Evolutionary conservation across 768 basidiomycete species (phyloP).

Genomic region (Gloeopeniophorella convolvens): DNA sequence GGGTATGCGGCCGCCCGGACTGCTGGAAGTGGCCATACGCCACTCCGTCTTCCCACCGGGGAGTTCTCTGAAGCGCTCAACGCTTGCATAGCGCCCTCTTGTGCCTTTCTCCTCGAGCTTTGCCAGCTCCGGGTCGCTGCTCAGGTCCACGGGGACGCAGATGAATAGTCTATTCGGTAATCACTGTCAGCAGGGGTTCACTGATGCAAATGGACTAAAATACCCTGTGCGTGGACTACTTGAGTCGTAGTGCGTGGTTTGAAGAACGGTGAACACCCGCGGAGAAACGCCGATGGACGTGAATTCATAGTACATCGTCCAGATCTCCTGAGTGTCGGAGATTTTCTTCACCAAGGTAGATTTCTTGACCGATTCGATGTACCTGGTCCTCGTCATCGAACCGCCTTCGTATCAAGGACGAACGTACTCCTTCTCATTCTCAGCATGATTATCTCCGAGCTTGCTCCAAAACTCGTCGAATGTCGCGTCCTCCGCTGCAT

Average conservation of each 20-base stretch:
- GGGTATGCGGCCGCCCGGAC: constrained; percentile 64
- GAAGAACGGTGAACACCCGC: constrained; percentile 69
- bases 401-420: neutral
- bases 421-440: constrained; percentile 62
- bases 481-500: constrained; percentile 55
- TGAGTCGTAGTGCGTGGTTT: constrained; percentile 49
- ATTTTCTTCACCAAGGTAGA: constrained; percentile 55
- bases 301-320: constrained; percentile 70
- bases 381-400: constrained; percentile 36
- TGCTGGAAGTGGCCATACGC: constrained; percentile 75
- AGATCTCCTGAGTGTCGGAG: constrained; percentile 58
- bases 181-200: neutral
- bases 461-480: constrained; percentile 72
- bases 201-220: constrained; percentile 22
- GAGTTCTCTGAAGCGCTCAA: constrained; percentile 59
- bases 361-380: constrained; percentile 57
- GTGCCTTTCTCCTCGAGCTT: constrained; percentile 58
- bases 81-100: constrained; percentile 62
- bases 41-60: constrained; percentile 63
- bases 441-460: constrained; percentile 57
- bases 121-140: constrained; percentile 48
- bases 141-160: constrained; percentile 65
- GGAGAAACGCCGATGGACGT: constrained; percentile 57
- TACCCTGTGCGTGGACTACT: constrained; percentile 53
- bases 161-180: constrained; percentile 32